Base-by-base conservation (phyloP, 306 rosid species). In the Pterocarpus macrocarpus region DNA sequence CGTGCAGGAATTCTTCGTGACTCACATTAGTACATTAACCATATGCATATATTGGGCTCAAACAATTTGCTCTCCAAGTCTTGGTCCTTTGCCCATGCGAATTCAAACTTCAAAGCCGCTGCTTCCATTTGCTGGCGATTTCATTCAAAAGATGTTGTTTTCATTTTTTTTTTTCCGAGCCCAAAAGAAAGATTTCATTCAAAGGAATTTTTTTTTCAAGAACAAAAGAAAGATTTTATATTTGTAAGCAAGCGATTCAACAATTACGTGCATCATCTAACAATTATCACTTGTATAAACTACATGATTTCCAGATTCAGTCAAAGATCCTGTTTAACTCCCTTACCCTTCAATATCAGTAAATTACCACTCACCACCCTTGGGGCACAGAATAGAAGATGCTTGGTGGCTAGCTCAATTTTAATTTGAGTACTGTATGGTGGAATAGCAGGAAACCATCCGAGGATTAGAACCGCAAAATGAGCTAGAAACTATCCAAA, bases 1-100 rank as follows among this genome's bases (percentile, higher is more conserved):
- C 65, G 6, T 13, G 69, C n/a, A 32, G 15, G 56, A 39, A 73
- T 80, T 43, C 69, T 39, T 50, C 55, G 14, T 22, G 39, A 22
- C 71, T 34, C 55, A 16, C 5, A 58, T 15, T 9, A 71, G 5
- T 7, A 10, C 13, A 44, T 44, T 8, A 9, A 32, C 28, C 11
- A 16, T 38, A 17, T 73, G 3, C 2, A 6, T 34, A 56, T 30
- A 38, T 43, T 36, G 34, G 41, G 45, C 78, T 56, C 78, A 56
- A 16, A 10, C 38, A 16, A 9, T 52, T 33, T 55, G 65, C 65
- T 11, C 22, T 17, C 53, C 22, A 10, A 55, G 4, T 38, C 17
- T 2, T 1, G 35, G 4, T 11, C 22, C 16, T 64, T 12, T 13
- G 5, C 52, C 38, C 22, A 17, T 22, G 4, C 7, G 15, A 38